Conservation (phyloP, 345 rosid species). For the Brassica rapa region DNA sequence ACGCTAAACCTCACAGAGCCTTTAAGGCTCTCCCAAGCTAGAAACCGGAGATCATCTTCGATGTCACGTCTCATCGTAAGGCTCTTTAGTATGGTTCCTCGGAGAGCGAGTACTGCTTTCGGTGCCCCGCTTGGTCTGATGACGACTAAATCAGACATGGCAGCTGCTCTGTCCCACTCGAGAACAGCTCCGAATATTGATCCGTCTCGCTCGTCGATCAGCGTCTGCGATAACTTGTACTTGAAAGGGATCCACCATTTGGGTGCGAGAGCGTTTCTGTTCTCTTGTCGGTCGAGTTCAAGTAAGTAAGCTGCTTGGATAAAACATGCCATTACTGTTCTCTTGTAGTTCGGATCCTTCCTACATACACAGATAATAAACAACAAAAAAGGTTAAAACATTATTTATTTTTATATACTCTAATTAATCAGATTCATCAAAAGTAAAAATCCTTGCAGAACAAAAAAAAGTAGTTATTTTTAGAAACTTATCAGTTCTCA, state of each 20-base stretch:
- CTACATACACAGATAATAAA: conserved; percentile 39
- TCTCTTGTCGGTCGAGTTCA: conserved; percentile 91
- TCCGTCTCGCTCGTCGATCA: conserved; percentile 79
- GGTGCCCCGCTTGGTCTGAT: conserved; percentile 96
- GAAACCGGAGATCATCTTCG: conserved; percentile 91
- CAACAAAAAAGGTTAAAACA: neutral
- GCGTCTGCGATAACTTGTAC: conserved; percentile 70
- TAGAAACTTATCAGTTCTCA: neutral
- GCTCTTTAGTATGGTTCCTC: conserved; percentile 86
- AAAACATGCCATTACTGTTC: conserved; percentile 90
- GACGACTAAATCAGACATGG: conserved; percentile 69
- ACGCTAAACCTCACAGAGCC: conserved; percentile 87
- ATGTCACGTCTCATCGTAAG: conserved; percentile 81
- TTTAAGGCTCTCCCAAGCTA: conserved; percentile 94
- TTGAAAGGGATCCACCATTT: conserved; percentile 97
- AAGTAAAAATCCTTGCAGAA: neutral
- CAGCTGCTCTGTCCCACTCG: conserved; percentile 93
- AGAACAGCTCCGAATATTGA: conserved; percentile 85
- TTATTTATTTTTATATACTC: no score
- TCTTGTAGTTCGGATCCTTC: conserved; percentile 91
- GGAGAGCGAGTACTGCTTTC: conserved; percentile 69
- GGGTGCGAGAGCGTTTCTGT: conserved; percentile 72
- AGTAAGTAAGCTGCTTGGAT: conserved; percentile 93
- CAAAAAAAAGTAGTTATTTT: neutral
- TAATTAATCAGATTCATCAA: neutral